Base-by-base conservation (phyloP, 1,139 yeast species). In the Entelexis paramagnoliae region DNA sequence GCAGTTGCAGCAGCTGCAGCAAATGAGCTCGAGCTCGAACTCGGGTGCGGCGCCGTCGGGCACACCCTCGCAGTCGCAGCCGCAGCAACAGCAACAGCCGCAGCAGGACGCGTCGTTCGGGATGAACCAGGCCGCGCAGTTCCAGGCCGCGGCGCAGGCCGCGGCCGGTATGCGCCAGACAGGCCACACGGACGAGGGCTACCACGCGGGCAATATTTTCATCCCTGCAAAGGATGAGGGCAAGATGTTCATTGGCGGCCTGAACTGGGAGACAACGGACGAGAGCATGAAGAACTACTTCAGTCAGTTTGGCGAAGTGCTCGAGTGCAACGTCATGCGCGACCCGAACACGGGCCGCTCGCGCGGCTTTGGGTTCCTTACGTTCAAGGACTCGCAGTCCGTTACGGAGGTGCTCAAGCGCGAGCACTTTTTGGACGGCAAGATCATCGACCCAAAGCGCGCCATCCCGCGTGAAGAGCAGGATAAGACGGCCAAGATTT, bases 401-500 rank as follows among this genome's bases (percentile, higher is more conserved):
- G 98, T 91, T 35, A 94, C 87, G 64, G 85, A 78, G 58, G 98
- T 91, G 47, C 79, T 91, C 60, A 81, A 80, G 59, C 82, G 85
- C 56, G 95, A 86, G 64, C 99, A 91, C 67, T 79, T 86, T 49
- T 73, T 91, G 55, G 99, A 91, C 64, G 98, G 98, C 58, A 93
- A 93, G 67, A 84, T 93, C 57, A 93, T 91, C 66, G 99, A 91
- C 65, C 98, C 99, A 41, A 91, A 91, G 68, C 78, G 98, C 63
- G 97, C 99, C 22, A 91, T 91, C 63, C 97, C 98, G 41, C 83
- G 91, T 67, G 98, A 91, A 66, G 98, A 91, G 67, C 98, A 91
- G 69, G 97, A 89, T 66, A 86, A 86, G 66, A 89, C 96, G 13
- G 96, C 97, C 62, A 91, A 91, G 71, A 91, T 91, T 60, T 91